Evolutionary conservation across 2,329 filamentous ascomycete species (phyloP), one percentile per base, ranked within the genome.

Genomic region (Aspergillus brunneoviolaceus): DNA sequence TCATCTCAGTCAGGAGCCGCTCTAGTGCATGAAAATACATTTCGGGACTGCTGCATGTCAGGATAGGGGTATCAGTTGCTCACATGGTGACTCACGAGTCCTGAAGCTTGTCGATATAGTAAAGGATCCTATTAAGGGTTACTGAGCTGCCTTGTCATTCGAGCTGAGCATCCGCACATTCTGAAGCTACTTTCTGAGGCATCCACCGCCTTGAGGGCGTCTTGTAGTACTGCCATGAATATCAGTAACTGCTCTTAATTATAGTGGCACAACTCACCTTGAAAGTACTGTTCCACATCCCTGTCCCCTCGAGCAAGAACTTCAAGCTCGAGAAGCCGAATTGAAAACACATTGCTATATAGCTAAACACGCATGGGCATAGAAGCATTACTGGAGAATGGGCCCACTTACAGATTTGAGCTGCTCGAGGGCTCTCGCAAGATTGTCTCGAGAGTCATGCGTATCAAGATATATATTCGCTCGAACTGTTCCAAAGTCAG

Each of bases 241-340:
- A 48, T 49, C 27, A 45, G 33, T 27, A 14, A 4, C 11, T 11
- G 49, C 50, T 42, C n/a, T 2, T 5, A 3, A 11, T 16, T 3
- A 3, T 29, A 29, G 5, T 23, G 19, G 27, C 7, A 33, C 11
- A 19, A 69, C 70, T 66, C 57, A 79, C 81, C 71, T 59, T 73
- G 64, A 52, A 76, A 75, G 60, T 82, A 82, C 19, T 74, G 70
- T 9, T 75, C 68, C 5, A 64, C 57, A 59, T 83, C 72, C 2
- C 78, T 62, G 0, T 66, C 56, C 31, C 76, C 71, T n/a, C 65
- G 69, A n/a, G 63, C 60, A 14, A 92, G 76, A 11, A 91, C 68
- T 64, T 92, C 88, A 2, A 96, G 80, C 60, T 85, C 87, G 61
- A 95, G 79, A 6, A 94, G 77, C 4, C 86, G 75, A 2, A 93